These are phyloP conservation scores for Inga oerstediana DNA, from an alignment of 306 rosid genomes.

Conservation along the genomic window DNA sequence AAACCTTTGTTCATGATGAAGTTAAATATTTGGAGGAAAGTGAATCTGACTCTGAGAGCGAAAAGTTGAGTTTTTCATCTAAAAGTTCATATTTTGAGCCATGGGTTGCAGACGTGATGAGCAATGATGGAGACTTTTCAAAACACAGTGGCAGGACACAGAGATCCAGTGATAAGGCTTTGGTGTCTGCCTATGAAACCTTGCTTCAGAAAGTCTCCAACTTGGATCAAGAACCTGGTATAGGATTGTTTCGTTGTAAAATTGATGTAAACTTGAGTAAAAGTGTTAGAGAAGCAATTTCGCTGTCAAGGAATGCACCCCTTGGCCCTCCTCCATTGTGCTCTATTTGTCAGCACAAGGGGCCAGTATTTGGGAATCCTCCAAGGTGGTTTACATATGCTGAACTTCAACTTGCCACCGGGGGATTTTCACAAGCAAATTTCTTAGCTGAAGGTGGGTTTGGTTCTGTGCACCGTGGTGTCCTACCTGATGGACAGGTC, in stretches of 20 bases:
- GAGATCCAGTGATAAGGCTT: constrained; percentile 44
- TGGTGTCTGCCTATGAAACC: constrained; percentile 53
- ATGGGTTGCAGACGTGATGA: constrained; percentile 62
- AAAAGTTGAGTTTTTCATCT: constrained; percentile 58
- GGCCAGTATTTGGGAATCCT: constrained; percentile 90
- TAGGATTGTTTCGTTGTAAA: constrained; percentile 50
- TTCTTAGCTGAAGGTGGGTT: constrained; percentile 99
- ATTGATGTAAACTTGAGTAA: constrained; percentile 68
- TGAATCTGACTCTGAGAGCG: constrained; percentile 67
- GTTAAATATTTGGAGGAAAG: constrained; percentile 50
- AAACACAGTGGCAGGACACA: constrained; percentile 45
- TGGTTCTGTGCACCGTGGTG: constrained; percentile 92
- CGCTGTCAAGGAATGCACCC: constrained; percentile 59
- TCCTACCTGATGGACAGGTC: constrained; percentile 71
- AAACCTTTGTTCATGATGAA: constrained; percentile 48
- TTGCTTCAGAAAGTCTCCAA: constrained; percentile 63
- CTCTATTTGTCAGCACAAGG: constrained; percentile 94
- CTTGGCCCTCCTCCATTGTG: constrained; percentile 93
- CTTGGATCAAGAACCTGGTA: constrained; percentile 58
- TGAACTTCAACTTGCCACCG: constrained; percentile 82
- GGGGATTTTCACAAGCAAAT: constrained; percentile 80
- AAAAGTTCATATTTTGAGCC: constrained; percentile 68
- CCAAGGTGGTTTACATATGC: constrained; percentile 90
- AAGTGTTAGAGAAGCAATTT: constrained; percentile 78
- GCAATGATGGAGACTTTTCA: constrained; percentile 52